Conservation (phyloP, 78 protist genomes). For the Dictyostelium intermedium region DNA sequence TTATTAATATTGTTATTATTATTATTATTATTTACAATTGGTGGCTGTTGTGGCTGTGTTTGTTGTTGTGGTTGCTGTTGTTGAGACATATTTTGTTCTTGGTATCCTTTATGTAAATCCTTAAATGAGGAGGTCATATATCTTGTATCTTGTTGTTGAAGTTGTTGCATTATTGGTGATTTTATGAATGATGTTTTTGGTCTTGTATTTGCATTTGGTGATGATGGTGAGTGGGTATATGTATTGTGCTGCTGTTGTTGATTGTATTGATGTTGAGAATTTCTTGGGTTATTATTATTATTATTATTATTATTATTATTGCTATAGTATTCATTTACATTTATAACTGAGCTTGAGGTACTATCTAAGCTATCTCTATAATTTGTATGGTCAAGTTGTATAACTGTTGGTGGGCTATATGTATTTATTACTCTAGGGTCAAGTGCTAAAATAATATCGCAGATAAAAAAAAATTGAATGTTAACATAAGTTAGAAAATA, state of each 20-base stretch:
- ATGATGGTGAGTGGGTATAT: neutral
- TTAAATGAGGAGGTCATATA: neutral
- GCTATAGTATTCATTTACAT: conserved; percentile 34
- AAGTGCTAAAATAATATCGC: conserved; percentile 9
- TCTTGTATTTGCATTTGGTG: neutral
- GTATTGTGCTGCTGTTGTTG: neutral
- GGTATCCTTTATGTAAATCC: conserved; percentile 2
- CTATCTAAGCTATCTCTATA: neutral
- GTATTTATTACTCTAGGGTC: conserved; percentile 52
- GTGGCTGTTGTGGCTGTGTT: neutral
- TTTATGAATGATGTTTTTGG: neutral
- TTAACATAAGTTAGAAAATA: neutral
- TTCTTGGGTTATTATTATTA: neutral
- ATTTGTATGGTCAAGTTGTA: conserved; percentile 18
- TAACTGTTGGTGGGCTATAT: conserved; percentile 55
- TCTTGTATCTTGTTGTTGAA: conserved; percentile 10
- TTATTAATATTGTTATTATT: neutral
- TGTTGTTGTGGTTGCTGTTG: neutral
- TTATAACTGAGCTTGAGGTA: neutral
- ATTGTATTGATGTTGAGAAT: neutral
- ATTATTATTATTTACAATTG: neutral
- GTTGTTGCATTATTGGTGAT: conserved; percentile 8
- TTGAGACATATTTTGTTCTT: neutral
- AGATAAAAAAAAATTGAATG: neutral
- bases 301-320: neutral